These are phyloP conservation scores for Stenocarpella maydis DNA, from an alignment of 2,329 filamentous ascomycete genomes.

Conservation along the genomic window DNA sequence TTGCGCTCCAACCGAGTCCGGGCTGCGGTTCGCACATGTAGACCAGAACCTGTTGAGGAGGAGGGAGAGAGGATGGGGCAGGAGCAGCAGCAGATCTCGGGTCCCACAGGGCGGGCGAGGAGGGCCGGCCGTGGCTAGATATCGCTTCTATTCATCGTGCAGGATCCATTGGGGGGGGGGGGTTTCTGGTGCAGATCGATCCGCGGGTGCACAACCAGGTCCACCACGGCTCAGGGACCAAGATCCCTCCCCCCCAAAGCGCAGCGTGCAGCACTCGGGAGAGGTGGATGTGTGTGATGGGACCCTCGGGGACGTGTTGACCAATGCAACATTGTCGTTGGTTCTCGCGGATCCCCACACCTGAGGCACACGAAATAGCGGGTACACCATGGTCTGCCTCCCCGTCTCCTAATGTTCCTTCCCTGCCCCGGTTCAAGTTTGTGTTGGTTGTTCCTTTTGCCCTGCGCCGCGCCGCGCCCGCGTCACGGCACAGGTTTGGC, in stretches of 20 bases:
- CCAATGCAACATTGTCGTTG: constrained; percentile 5
- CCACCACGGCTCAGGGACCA: constrained; percentile 9
- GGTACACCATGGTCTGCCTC: not conserved
- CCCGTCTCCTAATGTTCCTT: not conserved
- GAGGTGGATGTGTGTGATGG: not conserved
- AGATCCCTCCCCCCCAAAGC: too few species aligned
- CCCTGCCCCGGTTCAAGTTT: not conserved
- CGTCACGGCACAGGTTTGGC: not conserved
- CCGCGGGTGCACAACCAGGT: constrained; percentile 7
- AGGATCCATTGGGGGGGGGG: not conserved
- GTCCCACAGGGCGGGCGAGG: not conserved
- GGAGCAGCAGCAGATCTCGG: constrained; percentile 5
- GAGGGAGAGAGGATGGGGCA: not conserved
- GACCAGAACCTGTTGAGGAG: not conserved
- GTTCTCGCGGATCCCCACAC: not conserved
- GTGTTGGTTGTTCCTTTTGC: not conserved
- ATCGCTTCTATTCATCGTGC: constrained; percentile 18
- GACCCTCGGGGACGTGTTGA: not conserved
- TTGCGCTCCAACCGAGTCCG: not conserved
- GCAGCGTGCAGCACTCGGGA: too few species aligned
- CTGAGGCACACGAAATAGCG: not conserved
- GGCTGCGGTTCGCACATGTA: too few species aligned
- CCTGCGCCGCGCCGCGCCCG: not conserved
- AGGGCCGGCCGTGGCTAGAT: constrained; percentile 12
- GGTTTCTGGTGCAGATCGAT: not conserved